Conservation (phyloP, 345 rosid species). For the Hibiscus tridactylites region DNA sequence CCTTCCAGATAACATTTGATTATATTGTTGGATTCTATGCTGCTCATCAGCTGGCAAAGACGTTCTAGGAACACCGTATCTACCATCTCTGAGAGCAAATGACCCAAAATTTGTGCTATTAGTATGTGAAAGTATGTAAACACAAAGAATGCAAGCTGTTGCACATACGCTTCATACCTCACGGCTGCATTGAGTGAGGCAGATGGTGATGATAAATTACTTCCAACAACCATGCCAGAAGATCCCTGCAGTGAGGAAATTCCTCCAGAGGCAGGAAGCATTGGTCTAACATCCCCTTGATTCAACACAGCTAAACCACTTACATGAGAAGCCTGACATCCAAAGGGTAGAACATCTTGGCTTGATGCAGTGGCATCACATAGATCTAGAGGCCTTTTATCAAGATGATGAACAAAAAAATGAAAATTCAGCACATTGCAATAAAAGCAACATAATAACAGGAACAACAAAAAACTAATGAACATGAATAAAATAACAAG, state of each 20-base stretch:
- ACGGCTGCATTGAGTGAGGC: slow-evolving; percentile 46
- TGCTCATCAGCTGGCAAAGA: slow-evolving; percentile 79
- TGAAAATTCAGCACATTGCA: slow-evolving; percentile 10
- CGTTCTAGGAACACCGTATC: slow-evolving; percentile 58
- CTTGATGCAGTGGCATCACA: slow-evolving; percentile 58
- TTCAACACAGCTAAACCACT: slow-evolving; percentile 46
- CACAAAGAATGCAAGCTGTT: slow-evolving; percentile 13
- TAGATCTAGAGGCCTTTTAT: slow-evolving; percentile 89
- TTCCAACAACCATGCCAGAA: slow-evolving; percentile 49
- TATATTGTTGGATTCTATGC: slow-evolving; percentile 61
- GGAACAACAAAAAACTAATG: neutral
- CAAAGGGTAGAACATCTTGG: slow-evolving; percentile 51
- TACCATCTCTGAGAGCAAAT: slow-evolving; percentile 52
- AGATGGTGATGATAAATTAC: slow-evolving; percentile 48
- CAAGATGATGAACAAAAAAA: slow-evolving; percentile 18
- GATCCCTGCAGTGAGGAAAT: slow-evolving; percentile 60
- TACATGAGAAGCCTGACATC: slow-evolving; percentile 54
- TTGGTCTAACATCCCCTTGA: slow-evolving; percentile 58
- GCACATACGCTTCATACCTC: slow-evolving; percentile 34
- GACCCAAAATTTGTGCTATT: neutral
- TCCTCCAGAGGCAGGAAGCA: slow-evolving; percentile 52
- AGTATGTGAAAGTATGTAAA: slow-evolving; percentile 10
- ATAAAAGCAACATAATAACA: slow-evolving; percentile 4
- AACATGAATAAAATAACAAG: neutral
- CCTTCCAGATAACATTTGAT: slow-evolving; percentile 61